These are phyloP conservation scores for Termitomyces sp. DNA, from an alignment of 1,284 basidiomycete genomes.

Conservation along the genomic window DNA sequence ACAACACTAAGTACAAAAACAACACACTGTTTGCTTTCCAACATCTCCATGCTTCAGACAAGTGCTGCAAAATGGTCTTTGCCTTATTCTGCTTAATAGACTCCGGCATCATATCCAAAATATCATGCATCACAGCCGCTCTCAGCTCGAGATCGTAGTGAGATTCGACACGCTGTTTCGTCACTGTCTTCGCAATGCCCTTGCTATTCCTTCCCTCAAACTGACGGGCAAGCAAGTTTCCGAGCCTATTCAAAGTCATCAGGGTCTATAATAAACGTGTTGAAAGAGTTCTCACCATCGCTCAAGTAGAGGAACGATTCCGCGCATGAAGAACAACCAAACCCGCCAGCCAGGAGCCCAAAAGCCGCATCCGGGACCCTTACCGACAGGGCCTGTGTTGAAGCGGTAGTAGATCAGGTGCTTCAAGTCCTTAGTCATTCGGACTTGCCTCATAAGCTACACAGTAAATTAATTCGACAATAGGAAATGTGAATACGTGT, in stretches of 20 bases:
- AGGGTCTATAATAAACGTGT: background rate
- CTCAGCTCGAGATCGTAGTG: slow-evolving; percentile 98
- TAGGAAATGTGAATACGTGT: background rate
- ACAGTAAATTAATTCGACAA: slow-evolving; percentile 10
- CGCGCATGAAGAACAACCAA: slow-evolving; percentile 99
- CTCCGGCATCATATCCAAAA: slow-evolving; percentile 98
- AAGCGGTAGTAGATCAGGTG: slow-evolving; percentile 97
- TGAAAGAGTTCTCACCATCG: slow-evolving; percentile 57
- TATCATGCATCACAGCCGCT: slow-evolving; percentile 99
- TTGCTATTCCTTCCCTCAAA: slow-evolving; percentile 98
- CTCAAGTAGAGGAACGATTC: slow-evolving; percentile 96
- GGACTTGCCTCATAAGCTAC: slow-evolving; percentile 96
- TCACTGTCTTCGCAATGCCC: slow-evolving; percentile 93
- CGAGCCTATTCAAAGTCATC: slow-evolving; percentile 54
- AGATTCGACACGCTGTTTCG: slow-evolving; percentile 98
- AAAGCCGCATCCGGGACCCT: slow-evolving; percentile 98
- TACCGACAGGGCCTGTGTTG: slow-evolving; percentile 99
- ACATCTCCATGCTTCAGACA: slow-evolving; percentile 97
- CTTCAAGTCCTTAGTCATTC: slow-evolving; percentile 99
- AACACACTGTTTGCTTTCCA: slow-evolving; percentile 95
- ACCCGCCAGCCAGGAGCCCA: slow-evolving; percentile 99
- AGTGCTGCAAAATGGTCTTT: slow-evolving; percentile 96
- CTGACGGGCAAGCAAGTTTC: slow-evolving; percentile 95
- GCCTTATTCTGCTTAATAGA: slow-evolving; percentile 98
- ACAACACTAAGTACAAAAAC: slow-evolving; percentile 6